These are phyloP conservation scores for Yamadazyma conglobata DNA, from an alignment of 1,139 yeast species.

Conservation along the genomic window DNA sequence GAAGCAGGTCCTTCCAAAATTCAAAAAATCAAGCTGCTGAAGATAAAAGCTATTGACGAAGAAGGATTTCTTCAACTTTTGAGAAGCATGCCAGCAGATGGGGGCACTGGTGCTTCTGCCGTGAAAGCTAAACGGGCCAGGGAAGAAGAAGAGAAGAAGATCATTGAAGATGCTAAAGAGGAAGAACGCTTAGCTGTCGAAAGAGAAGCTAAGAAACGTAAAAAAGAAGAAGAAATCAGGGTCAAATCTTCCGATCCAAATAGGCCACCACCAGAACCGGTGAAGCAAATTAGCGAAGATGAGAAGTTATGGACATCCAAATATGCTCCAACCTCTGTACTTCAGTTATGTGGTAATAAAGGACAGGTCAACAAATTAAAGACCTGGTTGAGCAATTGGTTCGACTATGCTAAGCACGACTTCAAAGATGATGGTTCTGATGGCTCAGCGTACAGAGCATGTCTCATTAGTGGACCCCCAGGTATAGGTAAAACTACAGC, in stretches of 20 bases:
- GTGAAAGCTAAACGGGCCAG: conserved; percentile 66
- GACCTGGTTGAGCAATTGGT: conserved; percentile 82
- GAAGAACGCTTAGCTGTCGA: conserved; percentile 17
- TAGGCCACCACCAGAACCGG: conserved; percentile 17
- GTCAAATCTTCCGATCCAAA: conserved; percentile 2
- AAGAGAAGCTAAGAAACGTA: conserved; percentile 16
- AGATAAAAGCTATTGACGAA: conserved; percentile 80
- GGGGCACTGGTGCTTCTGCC: conserved; percentile 82
- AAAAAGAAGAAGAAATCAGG: conserved; percentile 33
- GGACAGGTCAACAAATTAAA: conserved; percentile 63
- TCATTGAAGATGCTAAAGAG: conserved; percentile 46
- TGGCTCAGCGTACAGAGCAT: conserved; percentile 76
- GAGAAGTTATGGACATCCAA: conserved; percentile 88
- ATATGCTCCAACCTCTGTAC: conserved; percentile 76
- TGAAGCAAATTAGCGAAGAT: conserved; percentile 33
- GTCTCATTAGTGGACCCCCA: conserved; percentile 81
- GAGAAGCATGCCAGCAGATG: conserved; percentile 82
- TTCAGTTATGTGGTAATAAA: conserved; percentile 90
- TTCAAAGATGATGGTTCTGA: conserved; percentile 57
- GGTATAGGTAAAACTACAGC: conserved; percentile 83
- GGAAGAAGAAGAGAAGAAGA: conserved; percentile 58
- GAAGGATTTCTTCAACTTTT: conserved; percentile 79
- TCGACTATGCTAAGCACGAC: conserved; percentile 48
- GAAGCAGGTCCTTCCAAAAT: conserved; percentile 98
- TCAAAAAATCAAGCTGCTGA: conserved; percentile 67